Base-by-base conservation (phyloP, 768 basidiomycete genomes). In the Tylopilus rubrobrunneus region DNA sequence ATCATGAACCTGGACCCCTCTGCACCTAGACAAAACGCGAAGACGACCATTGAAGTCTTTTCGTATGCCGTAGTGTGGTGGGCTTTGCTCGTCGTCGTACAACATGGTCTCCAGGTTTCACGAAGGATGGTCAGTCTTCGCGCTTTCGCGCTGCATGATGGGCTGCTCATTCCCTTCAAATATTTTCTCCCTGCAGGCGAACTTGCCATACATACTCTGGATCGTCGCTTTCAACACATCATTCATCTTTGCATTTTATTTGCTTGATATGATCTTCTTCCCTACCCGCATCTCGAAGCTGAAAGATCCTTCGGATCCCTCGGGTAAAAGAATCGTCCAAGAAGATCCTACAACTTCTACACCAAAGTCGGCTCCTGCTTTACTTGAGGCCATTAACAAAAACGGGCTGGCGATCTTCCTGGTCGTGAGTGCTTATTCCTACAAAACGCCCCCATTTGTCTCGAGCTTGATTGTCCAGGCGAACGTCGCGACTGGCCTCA, bases 121-220 rank as follows among this genome's bases (percentile, higher is more conserved):
- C 73, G 86, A 43, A 65, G 84, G 53, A 67, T 87, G 67, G 87
- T 86, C 34, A n/a, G 82, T 76, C 19, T 53, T 45, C 39, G 27
- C 29, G 33, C 21, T 50, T 31, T n/a, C 17, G 15, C 3, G 7
- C 42, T 28, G 33, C 34, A 27, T 29, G 39, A 28, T 12, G 23
- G 25, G 44, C 12, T 23, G 12, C 49, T 63, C 19, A 56, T 39
- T 31, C 37, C 15, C 2, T 21, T 29, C 28, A 2, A 11, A 28
- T 23, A 0, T n/a, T 25, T 56, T 17, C 15, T 17, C 7, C 21
- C 39, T 19, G 10, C 60, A 95, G 94, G 90, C 86, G 43, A 98
- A 98, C 63, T 61, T 92, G 29, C 79, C 89, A 5, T 98, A 99
- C 69, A 83, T 94, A 34, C 69, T 93, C 17, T 98, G 95, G 93